phyloP scores from a whole-genome alignment of 2,329 filamentous ascomycete genomes.

The Dactylellina sp. region DNA sequence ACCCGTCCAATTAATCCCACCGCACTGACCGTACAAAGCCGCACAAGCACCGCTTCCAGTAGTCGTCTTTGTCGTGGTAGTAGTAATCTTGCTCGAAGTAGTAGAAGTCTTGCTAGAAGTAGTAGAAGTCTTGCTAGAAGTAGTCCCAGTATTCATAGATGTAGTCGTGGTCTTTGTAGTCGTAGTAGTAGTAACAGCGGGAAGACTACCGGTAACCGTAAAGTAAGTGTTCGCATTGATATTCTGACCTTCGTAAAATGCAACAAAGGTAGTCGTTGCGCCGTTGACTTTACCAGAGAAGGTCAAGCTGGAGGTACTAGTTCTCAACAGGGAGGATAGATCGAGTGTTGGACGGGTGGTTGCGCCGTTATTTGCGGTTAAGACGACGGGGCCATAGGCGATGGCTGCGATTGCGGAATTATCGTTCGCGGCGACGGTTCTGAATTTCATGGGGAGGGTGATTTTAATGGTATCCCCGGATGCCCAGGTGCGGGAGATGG shows the following conservation, averaged over 20 bases:
- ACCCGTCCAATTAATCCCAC: slow-evolving; percentile 15
- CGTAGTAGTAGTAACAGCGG: neutral
- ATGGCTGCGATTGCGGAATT: slow-evolving; percentile 65
- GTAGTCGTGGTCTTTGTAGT: neutral
- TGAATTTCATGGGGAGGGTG: slow-evolving; percentile 66
- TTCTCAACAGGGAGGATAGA: slow-evolving; percentile 31
- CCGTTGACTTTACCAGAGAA: slow-evolving; percentile 29
- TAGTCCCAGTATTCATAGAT: neutral
- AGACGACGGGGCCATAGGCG: slow-evolving; percentile 66
- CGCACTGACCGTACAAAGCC: slow-evolving; percentile 22
- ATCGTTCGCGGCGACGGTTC: slow-evolving; percentile 67
- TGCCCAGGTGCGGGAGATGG: slow-evolving; percentile 64
- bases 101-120: slow-evolving; percentile 1
- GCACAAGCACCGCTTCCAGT: slow-evolving; percentile 6
- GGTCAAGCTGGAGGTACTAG: slow-evolving; percentile 18
- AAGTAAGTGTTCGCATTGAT: slow-evolving; percentile 25
- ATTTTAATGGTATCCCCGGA: slow-evolving; percentile 66
- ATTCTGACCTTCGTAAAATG: slow-evolving; percentile 29
- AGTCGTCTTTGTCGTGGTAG: slow-evolving; percentile 16
- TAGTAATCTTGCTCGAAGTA: too few relatives aligned
- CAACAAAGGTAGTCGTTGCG: slow-evolving; percentile 21
- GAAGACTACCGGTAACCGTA: slow-evolving; percentile 25
- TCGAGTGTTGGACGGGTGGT: slow-evolving; percentile 28
- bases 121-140: neutral
- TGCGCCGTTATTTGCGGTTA: slow-evolving; percentile 67